These are phyloP conservation scores for Gossypium australe DNA, from an alignment of 345 rosid genomes.

Conservation along the genomic window DNA sequence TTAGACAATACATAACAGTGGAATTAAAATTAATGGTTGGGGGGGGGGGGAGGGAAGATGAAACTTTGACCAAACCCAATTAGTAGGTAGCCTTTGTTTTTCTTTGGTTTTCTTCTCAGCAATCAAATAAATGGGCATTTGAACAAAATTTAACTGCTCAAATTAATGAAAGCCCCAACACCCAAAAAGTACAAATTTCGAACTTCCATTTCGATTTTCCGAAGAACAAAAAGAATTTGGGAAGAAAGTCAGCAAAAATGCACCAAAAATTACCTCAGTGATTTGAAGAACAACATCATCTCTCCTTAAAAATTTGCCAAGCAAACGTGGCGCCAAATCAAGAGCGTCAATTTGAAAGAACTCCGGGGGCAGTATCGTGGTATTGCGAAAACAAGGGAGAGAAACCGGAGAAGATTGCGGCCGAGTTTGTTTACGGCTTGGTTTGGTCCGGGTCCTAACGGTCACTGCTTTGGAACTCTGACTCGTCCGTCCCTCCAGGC, in stretches of 20 bases:
- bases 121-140: neutral
- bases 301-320: slow-evolving; percentile 75
- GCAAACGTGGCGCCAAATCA: slow-evolving; percentile 86
- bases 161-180: neutral
- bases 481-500: slow-evolving; percentile 16
- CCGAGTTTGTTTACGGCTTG: neutral
- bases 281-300: slow-evolving; percentile 77
- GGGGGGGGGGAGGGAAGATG: neutral
- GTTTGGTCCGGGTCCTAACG: slow-evolving; percentile 13
- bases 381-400: slow-evolving; percentile 20
- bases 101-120: slow-evolving; percentile 1
- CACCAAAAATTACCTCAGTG: slow-evolving; percentile 55
- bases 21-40: neutral
- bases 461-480: slow-evolving; percentile 29
- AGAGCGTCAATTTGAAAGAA: slow-evolving; percentile 84
- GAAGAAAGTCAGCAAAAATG: neutral
- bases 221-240: slow-evolving; percentile 6
- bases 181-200: slow-evolving; percentile 1
- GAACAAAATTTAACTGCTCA: neutral
- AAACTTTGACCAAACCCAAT: neutral
- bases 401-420: slow-evolving; percentile 11
- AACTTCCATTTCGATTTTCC: neutral
- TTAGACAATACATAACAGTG: neutral
- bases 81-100: neutral
- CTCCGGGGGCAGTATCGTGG: slow-evolving; percentile 45